Conservation (phyloP, 2,329 filamentous ascomycete genomes). For the Hypoxylon sp. region DNA sequence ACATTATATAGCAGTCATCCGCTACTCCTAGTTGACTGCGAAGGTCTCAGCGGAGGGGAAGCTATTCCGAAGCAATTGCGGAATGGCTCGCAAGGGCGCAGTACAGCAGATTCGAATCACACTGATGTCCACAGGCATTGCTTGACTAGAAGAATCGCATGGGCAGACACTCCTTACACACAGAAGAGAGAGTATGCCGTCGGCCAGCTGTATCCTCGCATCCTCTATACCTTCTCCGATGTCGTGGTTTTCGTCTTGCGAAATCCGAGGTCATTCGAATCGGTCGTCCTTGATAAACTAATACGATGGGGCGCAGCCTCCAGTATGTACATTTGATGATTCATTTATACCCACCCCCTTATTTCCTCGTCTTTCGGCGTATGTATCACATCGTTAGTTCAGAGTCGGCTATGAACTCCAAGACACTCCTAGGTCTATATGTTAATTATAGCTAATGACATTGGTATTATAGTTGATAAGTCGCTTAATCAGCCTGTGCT, state of each 20-base stretch:
- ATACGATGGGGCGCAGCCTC: constrained; percentile 66
- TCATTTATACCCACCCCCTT: not conserved
- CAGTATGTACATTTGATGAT: constrained; percentile 34
- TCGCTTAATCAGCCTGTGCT: constrained; percentile 69
- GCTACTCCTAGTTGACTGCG: constrained; percentile 66
- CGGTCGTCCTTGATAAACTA: constrained; percentile 58
- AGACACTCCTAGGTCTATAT: not conserved
- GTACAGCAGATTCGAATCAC: constrained; percentile 19
- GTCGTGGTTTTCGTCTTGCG: constrained; percentile 61
- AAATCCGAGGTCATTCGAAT: constrained; percentile 61
- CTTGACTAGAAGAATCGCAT: constrained; percentile 50
- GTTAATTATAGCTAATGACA: constrained; percentile 10
- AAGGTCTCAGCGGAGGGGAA: constrained; percentile 67
- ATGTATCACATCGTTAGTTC: not conserved
- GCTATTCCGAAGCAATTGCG: constrained; percentile 53
- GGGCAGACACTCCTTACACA: constrained; percentile 55
- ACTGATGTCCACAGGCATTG: constrained; percentile 41
- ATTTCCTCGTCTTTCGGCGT: not conserved
- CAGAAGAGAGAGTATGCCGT: constrained; percentile 58
- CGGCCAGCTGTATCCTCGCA: constrained; percentile 59
- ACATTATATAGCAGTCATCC: constrained; percentile 58
- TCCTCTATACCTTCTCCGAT: constrained; percentile 64
- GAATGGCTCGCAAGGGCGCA: constrained; percentile 40
- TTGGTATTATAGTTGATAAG: constrained; percentile 59
- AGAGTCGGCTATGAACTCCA: no score